phyloP scores from a whole-genome alignment of 2,329 filamentous ascomycete genomes.

The Xylariaceae sp. region DNA sequence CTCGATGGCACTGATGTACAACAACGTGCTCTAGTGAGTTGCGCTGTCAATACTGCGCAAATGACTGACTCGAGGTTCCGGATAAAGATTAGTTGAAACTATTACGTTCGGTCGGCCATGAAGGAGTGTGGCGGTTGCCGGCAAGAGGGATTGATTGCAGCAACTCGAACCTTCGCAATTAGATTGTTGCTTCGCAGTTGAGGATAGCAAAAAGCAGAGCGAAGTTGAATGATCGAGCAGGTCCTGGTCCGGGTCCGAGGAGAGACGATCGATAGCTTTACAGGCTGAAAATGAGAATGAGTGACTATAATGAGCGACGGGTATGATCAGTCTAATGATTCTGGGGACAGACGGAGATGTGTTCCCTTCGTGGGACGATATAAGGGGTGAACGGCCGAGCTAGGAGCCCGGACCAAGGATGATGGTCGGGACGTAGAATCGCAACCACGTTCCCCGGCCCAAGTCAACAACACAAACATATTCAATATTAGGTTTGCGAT shows the following conservation, averaged over 20 bases:
- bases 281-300: neutral
- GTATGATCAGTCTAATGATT: slow-evolving; percentile 4
- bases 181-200: neutral
- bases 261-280: neutral
- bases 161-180: slow-evolving; percentile 1
- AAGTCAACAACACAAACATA: neutral
- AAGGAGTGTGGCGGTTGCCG: slow-evolving; percentile 5
- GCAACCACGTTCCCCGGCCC: neutral
- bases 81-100: slow-evolving; percentile 1
- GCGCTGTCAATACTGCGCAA: too few species aligned
- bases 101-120: slow-evolving; percentile 4
- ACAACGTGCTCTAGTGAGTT: neutral
- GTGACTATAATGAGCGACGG: slow-evolving; percentile 5
- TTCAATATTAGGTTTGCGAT: neutral
- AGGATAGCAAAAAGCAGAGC: neutral
- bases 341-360: neutral
- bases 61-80: too few species aligned
- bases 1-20: neutral
- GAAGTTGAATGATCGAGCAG: too few species aligned
- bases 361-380: neutral
- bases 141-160: slow-evolving; percentile 12
- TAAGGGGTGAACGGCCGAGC: neutral
- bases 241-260: too few species aligned
- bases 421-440: neutral
- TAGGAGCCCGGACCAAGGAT: neutral